Conservation (phyloP, 805 yeast species). For the Teunomyces aglyptinius region DNA sequence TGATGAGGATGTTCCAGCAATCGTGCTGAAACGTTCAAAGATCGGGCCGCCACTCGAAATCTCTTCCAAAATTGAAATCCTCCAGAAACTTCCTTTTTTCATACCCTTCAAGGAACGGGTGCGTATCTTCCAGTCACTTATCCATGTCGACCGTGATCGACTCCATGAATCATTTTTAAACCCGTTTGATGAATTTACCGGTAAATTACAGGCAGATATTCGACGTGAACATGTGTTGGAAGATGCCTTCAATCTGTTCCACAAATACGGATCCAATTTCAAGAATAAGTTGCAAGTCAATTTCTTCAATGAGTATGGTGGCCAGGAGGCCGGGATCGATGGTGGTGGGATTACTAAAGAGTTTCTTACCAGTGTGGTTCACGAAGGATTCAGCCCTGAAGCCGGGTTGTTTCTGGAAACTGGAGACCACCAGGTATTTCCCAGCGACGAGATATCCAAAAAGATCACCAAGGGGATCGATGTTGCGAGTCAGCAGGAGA, state of each 20-base stretch:
- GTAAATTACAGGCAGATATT: slow-evolving; percentile 48
- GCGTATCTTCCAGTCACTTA: slow-evolving; percentile 61
- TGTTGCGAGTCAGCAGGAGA: slow-evolving; percentile 22
- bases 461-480: slow-evolving; percentile 31
- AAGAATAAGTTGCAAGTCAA: slow-evolving; percentile 61
- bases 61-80: slow-evolving; percentile 44
- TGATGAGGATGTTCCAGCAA: slow-evolving; percentile 7
- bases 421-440: slow-evolving; percentile 62
- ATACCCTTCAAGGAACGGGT: slow-evolving; percentile 76
- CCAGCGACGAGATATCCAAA: slow-evolving; percentile 56
- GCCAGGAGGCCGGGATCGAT: slow-evolving; percentile 84
- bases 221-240: slow-evolving; percentile 69
- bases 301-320: slow-evolving; percentile 67
- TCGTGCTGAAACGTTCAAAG: not conserved
- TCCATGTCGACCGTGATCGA: slow-evolving; percentile 49
- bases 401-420: slow-evolving; percentile 42
- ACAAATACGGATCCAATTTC: slow-evolving; percentile 50
- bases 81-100: slow-evolving; percentile 73
- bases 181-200: slow-evolving; percentile 11
- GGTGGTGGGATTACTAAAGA: slow-evolving; percentile 98
- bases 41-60: not conserved
- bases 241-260: slow-evolving; percentile 68
- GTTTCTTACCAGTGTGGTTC: slow-evolving; percentile 68
- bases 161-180: not conserved
- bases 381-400: slow-evolving; percentile 59